Evolutionary conservation across 2,329 filamentous ascomycete species (phyloP).

Genomic region (Bertia moriformis): DNA sequence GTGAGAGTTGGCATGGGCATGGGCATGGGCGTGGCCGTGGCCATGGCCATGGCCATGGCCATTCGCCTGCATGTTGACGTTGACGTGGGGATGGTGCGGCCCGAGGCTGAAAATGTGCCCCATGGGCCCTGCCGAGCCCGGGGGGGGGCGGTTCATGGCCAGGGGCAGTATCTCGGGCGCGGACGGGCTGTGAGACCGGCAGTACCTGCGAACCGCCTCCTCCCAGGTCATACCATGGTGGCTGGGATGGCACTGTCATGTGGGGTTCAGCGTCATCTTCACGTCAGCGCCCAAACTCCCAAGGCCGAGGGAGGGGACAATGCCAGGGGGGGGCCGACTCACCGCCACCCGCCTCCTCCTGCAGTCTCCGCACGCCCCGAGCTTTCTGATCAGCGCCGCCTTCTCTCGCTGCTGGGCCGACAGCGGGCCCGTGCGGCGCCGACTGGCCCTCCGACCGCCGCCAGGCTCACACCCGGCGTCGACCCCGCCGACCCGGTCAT

Average conservation of each 20-base stretch:
- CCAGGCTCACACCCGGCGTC: too few relatives aligned
- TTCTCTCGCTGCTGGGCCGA: constrained; percentile 42
- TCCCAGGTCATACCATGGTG: constrained; percentile 49
- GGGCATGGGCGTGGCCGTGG: too few relatives aligned
- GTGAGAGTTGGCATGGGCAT: too few relatives aligned
- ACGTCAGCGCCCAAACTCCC: constrained; percentile 5
- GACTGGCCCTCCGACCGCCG: constrained; percentile 37
- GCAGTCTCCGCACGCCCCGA: constrained; percentile 41
- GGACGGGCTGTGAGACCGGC: constrained; percentile 30
- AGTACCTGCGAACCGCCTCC: constrained; percentile 37
- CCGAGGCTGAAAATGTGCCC: constrained; percentile 31
- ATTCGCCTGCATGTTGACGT: constrained; percentile 7
- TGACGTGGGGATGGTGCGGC: constrained; percentile 13
- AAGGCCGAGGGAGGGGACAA: neutral
- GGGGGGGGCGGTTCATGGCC: too few relatives aligned
- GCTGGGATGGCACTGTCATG: constrained; percentile 44
- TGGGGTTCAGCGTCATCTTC: too few relatives aligned
- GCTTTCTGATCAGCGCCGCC: constrained; percentile 42
- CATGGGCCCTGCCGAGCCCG: too few relatives aligned
- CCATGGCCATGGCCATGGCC: neutral
- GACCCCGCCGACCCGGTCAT: constrained; percentile 36
- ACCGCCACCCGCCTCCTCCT: constrained; percentile 41
- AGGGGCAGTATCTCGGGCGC: constrained; percentile 32
- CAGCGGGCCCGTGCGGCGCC: constrained; percentile 42
- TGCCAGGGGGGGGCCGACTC: constrained; percentile 15